Evolutionary conservation across 2,329 filamentous ascomycete genomes (phyloP), one percentile per base, ranked within the genome.

Genomic region (Penicillium decumbens): DNA sequence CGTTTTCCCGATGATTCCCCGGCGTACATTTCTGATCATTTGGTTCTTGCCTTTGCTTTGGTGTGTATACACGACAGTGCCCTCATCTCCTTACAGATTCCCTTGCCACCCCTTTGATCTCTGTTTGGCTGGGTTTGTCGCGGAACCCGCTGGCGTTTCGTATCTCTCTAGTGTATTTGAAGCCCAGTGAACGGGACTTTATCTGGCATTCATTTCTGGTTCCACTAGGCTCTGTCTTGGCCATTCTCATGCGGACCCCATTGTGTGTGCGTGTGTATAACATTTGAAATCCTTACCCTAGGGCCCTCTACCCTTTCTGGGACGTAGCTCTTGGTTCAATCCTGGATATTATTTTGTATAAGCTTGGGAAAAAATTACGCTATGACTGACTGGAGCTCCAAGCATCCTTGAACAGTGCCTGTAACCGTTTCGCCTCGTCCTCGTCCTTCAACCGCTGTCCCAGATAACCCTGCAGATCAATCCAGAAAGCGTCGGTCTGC

Each of bases 391-490:
- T 53, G 13, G 58, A 53, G 41, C 27, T 53, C 85, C 87, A 93
- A 38, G 85, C 85, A 39, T 74, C 75, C 70, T 80, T 85, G 65
- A 96, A 96, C 20, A 87, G 67, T 4, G 68, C 74, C 30, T 80
- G 79, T 61, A 92, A 68, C 60, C 83, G 80, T 58, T 81, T 80
- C 0, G 86, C 88, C 64, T 80, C 77, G 2, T 66, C 67, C 44
- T 78, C 83, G 65, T 95, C 87, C 70, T 86, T 83, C 61, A 95
- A 72, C 66, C 89, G 81, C 74, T 91, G 87, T 64, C 83, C 73
- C 67, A 98, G 67, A 70, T 92, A 97, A 0, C 81, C 87, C 65
- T 83, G 83, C 55, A 98, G 70, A 73, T 97, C 93, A 7, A 72
- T 73, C 93, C 93, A 98, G 66, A 98, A 98, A 47, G 80, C 83